Percentiles rank a stretch among this genome's conserved stretches.
These are phyloP conservation scores for Talaromyces sp. DNA, from an alignment of 2,329 filamentous ascomycete species.

Conservation along the genomic window DNA sequence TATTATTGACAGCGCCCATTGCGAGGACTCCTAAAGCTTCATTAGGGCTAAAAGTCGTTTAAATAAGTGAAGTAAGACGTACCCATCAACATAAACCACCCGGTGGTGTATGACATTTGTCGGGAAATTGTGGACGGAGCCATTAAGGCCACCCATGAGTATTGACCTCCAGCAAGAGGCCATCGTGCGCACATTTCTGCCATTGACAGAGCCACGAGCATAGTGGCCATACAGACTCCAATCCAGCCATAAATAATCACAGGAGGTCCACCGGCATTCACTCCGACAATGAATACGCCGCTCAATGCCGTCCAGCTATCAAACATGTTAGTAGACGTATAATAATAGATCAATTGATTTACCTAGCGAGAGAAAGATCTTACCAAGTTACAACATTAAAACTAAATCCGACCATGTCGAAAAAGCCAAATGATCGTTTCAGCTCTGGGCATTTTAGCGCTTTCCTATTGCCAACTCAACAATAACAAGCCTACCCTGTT, in stretches of 20 bases:
- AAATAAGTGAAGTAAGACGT: conserved; percentile 11
- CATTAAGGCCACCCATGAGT: conserved; percentile 54
- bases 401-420: conserved; percentile 56
- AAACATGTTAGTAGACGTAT: neutral
- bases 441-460: conserved; percentile 39
- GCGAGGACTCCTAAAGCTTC: conserved; percentile 38
- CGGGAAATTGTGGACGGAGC: conserved; percentile 44
- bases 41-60: neutral
- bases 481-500: conserved; percentile 4
- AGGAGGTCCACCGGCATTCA: conserved; percentile 51
- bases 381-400: conserved; percentile 54
- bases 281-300: conserved; percentile 52
- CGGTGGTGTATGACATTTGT: conserved; percentile 41
- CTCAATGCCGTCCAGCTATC: conserved; percentile 50
- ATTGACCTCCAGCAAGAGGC: conserved; percentile 53
- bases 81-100: conserved; percentile 48
- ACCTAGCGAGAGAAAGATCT: conserved; percentile 4
- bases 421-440: conserved; percentile 50
- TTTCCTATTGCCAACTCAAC: neutral
- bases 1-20: conserved; percentile 53
- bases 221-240: conserved; percentile 45
- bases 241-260: conserved; percentile 57
- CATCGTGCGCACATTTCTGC: conserved; percentile 56
- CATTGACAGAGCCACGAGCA: conserved; percentile 54
- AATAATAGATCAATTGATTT: neutral